Evolutionary conservation across 805 yeast species (phyloP), one percentile per base, ranked within the genome.

Genomic region (Candida ponderosae): DNA sequence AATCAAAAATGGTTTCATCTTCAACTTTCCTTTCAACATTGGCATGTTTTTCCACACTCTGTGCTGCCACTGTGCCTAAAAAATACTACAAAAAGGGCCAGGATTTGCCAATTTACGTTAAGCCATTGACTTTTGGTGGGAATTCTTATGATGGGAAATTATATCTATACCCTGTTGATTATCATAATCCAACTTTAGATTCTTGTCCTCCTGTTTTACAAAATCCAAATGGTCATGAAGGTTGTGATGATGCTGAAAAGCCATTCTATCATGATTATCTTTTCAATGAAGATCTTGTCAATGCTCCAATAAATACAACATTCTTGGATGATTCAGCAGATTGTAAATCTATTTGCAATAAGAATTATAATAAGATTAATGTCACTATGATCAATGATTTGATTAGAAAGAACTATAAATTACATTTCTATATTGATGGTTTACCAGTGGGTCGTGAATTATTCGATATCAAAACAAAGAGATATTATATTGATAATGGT

Each of bases 381-480:
- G 59, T 55, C 5, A 35, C 59, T 2, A 6, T 45, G 15, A 48
- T 56, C 23, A 53, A 55, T 37, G 37, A 36, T 17, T 42, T 56
- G n/a, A 55, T 56, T 26, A 53, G 47, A 33, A 50, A 38, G 38
- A 53, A 56, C 32, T 56, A 56, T 39, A 46, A 53, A 29, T 37
- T 53, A 21, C 54, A 56, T 39, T 55, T 56, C 39, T 56, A 32
- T 40, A 33, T 56, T 28, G 60, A 52, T 29, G 60, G 50, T 26
- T 33, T 53, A n/a, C 60, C 60, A 16, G 46, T 56, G 10, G 60
- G 61, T 18, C 50, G 46, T 26, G 58, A 55, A 35, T 38, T 40
- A 23, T 56, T 43, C 27, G 61, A 56, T 32, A 41, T 48, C 5
- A 54, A 54, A 36, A 48, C 56, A 1, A 43, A 45, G 9, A 46